A percentile compares a stretch with the other conserved stretches of the same genome.
Conservation (phyloP, 2,329 filamentous ascomycete species). For the Claviceps sp. region DNA sequence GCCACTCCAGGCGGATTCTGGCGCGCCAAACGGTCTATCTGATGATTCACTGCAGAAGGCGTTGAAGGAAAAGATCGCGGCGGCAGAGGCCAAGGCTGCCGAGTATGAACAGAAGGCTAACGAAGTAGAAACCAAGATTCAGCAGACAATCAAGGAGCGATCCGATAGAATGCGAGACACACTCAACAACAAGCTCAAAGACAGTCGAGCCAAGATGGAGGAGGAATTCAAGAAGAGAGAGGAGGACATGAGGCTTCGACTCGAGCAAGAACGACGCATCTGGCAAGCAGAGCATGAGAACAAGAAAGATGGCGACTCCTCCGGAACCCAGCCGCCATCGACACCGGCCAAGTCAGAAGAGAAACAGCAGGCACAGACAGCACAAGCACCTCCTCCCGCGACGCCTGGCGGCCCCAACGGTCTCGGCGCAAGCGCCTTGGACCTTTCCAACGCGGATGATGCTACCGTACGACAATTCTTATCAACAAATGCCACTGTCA, state of each 20-base stretch:
- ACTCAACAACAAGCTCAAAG: constrained; percentile 57
- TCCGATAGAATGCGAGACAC: constrained; percentile 57
- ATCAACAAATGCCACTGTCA: constrained; percentile 41
- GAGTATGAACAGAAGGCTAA: constrained; percentile 51
- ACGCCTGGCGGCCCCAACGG: constrained; percentile 22
- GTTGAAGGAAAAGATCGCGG: constrained; percentile 48
- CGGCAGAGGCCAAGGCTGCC: constrained; percentile 46
- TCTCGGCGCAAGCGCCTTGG: constrained; percentile 20
- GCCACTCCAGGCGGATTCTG: neutral
- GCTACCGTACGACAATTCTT: constrained; percentile 43
- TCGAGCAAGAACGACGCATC: constrained; percentile 52
- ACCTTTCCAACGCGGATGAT: constrained; percentile 39
- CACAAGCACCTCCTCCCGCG: constrained; percentile 9
- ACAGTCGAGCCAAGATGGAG: constrained; percentile 41
- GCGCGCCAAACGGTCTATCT: constrained; percentile 23
- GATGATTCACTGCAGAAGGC: constrained; percentile 44
- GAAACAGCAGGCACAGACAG: constrained; percentile 13
- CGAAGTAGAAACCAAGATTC: constrained; percentile 49
- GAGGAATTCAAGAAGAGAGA: constrained; percentile 41
- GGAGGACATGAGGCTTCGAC: constrained; percentile 37
- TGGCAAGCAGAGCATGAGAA: constrained; percentile 40
- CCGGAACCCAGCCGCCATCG: constrained; percentile 13
- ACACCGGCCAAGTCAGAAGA: constrained; percentile 26
- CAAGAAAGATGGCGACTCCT: constrained; percentile 9
- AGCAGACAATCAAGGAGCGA: constrained; percentile 47